Evolutionary conservation across 441 rosid species (phyloP), one percentile per base, ranked within the genome.

Genomic region (Cnidoscolus chayamansa): DNA sequence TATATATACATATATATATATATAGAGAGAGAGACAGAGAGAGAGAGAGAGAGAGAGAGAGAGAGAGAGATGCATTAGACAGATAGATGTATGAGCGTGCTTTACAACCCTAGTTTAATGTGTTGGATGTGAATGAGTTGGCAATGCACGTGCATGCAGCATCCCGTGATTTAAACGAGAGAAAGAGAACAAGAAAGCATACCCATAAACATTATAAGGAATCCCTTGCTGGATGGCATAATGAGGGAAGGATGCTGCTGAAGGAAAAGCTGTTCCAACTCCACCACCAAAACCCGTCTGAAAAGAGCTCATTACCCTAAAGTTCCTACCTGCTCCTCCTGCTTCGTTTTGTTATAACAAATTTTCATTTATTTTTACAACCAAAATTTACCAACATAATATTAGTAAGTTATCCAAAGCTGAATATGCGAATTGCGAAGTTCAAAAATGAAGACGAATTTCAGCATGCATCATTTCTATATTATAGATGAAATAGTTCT

Each of bases 201-300:
- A 87, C 93, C 93, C 97, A 82, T 87, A 94, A 65, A 89, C 80
- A 87, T 88, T 84, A 65, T 80, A 90, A 55, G 98, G 96, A 70
- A 94, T 79, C 70, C 89, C 94, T 85, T 85, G 94, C 70, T 86
- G 97, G 81, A 89, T 84, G 80, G 93, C 90, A 86, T 90, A 94
- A 87, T 88, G 98, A 71, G 97, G 91, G 77, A 86, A 88, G 84
- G 94, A 87, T 70, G 89, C 81, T 50, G 91, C 86, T 2, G 96
- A 89, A 77, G 90, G 87, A 84, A 93, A 87, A 84, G 93, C 82
- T 83, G 92, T 53, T 68, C 86, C 81, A 6, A 82, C 81, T 0
- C 86, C 86, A 17, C 82, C 87, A 45, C 94, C 96, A 80, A 89
- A 85, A 64, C 90, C 95, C 58, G 91, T 84, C 87, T 88, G 93